These are phyloP conservation scores for Albizia julibrissin DNA, from an alignment of 306 rosid genomes.

Conservation along the genomic window DNA sequence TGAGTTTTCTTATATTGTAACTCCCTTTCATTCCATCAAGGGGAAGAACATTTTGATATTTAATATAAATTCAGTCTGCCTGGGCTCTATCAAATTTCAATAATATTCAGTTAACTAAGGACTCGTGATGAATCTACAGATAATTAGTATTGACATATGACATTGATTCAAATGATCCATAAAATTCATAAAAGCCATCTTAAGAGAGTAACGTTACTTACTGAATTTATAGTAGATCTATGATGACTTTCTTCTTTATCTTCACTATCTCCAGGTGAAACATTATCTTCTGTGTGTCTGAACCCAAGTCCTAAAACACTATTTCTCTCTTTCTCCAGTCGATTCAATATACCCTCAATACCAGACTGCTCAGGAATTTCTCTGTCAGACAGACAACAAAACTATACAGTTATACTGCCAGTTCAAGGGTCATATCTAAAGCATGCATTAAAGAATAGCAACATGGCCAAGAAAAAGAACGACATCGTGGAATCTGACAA, in stretches of 20 bases:
- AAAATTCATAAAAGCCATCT: constrained; percentile 10
- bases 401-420: background rate
- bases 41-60: too few relatives aligned
- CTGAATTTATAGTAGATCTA: constrained; percentile 46
- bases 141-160: constrained; percentile 9
- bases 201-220: constrained; percentile 40
- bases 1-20: too few relatives aligned
- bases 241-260: constrained; percentile 41
- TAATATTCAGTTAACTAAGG: constrained; percentile 1
- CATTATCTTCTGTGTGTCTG: constrained; percentile 43
- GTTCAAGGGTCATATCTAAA: background rate
- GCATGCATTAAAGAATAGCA: constrained; percentile 22
- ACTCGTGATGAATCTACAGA: background rate
- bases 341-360: constrained; percentile 83
- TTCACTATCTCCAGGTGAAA: constrained; percentile 8
- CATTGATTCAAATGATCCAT: constrained; percentile 12
- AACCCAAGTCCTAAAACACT: constrained; percentile 41
- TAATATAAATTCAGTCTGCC: too few relatives aligned
- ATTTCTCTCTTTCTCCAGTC: constrained; percentile 78
- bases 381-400: constrained; percentile 44
- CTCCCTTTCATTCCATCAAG: too few relatives aligned
- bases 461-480: background rate
- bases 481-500: background rate
- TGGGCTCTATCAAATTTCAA: background rate
- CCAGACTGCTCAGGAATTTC: constrained; percentile 64